Conservation (phyloP, 257 asterid species). For the Solanum sitiens region DNA sequence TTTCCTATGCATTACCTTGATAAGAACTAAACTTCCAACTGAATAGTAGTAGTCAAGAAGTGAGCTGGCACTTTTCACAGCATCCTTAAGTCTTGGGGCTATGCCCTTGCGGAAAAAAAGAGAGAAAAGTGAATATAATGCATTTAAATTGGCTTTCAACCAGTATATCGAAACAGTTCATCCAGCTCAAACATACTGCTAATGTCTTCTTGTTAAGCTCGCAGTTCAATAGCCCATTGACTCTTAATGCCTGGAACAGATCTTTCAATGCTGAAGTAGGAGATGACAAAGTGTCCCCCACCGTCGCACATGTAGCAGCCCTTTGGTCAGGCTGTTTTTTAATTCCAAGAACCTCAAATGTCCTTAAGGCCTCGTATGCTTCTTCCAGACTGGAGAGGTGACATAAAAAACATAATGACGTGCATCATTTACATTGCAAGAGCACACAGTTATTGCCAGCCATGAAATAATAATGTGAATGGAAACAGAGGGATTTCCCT, state of each 20-base stretch:
- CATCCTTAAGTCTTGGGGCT: slow-evolving; percentile 51
- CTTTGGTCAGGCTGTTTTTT: slow-evolving; percentile 36
- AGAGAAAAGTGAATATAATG: slow-evolving; percentile 1
- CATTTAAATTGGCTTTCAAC: neutral
- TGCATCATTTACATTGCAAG: neutral
- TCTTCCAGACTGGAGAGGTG: slow-evolving; percentile 56
- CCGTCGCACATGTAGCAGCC: slow-evolving; percentile 50
- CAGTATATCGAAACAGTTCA: neutral
- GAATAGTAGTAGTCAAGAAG: slow-evolving; percentile 72
- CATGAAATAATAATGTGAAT: neutral
- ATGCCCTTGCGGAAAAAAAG: slow-evolving; percentile 32
- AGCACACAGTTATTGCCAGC: neutral
- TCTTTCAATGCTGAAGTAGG: slow-evolving; percentile 53
- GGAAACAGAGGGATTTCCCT: neutral
- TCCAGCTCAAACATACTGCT: slow-evolving; percentile 29
- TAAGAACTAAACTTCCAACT: slow-evolving; percentile 51
- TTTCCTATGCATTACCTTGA: slow-evolving; percentile 43
- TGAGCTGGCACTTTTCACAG: slow-evolving; percentile 40
- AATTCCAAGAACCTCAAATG: slow-evolving; percentile 78
- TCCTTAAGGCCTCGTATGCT: slow-evolving; percentile 69
- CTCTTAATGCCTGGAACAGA: slow-evolving; percentile 56
- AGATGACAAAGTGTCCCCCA: slow-evolving; percentile 42
- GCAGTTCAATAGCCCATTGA: slow-evolving; percentile 62
- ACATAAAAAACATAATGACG: neutral
- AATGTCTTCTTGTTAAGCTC: slow-evolving; percentile 42